Base-by-base conservation (phyloP, 345 rosid species). In the Chamaenerion angustifolium region DNA sequence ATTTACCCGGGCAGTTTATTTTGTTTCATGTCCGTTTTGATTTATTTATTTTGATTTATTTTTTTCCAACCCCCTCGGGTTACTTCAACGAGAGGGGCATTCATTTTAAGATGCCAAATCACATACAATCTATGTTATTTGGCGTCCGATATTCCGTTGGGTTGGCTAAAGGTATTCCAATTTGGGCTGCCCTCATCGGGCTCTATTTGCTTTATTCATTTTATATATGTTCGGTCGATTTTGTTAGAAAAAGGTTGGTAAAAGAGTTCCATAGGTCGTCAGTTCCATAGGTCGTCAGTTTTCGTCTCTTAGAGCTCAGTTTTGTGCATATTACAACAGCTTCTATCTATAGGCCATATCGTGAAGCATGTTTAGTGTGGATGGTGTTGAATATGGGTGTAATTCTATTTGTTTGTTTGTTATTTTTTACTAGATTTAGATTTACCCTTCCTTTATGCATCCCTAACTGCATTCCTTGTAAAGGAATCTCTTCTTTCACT, bases 51-150 rank as follows among this genome's bases (percentile, higher is more conserved):
- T 52, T 51, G 9, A 40, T 60, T 65, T 56, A 65, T n/a, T 21
- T 21, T 21, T 66, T 74, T 69, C 60, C 59, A 21, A 40, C 46
- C 72, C 79, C 75, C 25, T 63, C 59, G 19, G 45, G 79, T 80
- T 73, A 50, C 58, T 16, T 64, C 68, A 67, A 71, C 68, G 37
- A 31, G 59, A 58, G 71, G 78, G 72, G 57, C 57, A 17, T 76
- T 70, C 54, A 62, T 67, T 31, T 55, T 55, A 65, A 63, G 49
- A 37, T 2, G 57, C 71, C 69, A 64, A 31, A 37, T 64, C 42
- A 65, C 68, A 62, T 71, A 31, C 25, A 42, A 45, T 42, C 48
- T 25, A 74, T 71, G 80, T 63, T 63, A 53, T 55, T 71, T 62
- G 53, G 51, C 43, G 12, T 46, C 57, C 44, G 43, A 21, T 52